A percentile compares a stretch with the other conserved stretches of the same genome.
Evolutionary conservation across 2,329 filamentous ascomycete species (phyloP).

Genomic region (Esteya vermicola): DNA sequence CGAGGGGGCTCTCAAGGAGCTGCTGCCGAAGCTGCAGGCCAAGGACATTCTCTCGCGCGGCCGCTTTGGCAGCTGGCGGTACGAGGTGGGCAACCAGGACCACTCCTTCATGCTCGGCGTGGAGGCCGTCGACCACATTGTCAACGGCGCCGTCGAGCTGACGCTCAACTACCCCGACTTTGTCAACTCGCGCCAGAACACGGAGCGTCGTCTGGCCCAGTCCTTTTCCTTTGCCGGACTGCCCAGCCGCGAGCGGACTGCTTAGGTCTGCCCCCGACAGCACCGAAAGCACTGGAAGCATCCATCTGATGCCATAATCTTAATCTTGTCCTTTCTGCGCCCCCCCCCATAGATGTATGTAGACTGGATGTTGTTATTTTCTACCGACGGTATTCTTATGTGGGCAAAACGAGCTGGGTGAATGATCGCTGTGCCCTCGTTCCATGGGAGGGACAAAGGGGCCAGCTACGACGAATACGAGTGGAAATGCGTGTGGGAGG

Average conservation of each 20-base stretch:
- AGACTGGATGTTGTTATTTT: no score
- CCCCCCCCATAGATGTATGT: no score
- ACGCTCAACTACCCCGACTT: slow-evolving; percentile 96
- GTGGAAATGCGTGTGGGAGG: no score
- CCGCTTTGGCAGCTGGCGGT: slow-evolving; percentile 95
- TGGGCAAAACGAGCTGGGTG: no score
- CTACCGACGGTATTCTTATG: no score
- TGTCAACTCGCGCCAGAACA: slow-evolving; percentile 66
- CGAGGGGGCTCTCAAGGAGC: slow-evolving; percentile 82
- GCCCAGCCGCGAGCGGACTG: slow-evolving; percentile 23
- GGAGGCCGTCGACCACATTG: slow-evolving; percentile 80
- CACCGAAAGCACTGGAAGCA: no score
- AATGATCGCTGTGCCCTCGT: no score
- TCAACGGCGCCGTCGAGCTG: slow-evolving; percentile 78
- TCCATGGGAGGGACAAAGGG: no score
- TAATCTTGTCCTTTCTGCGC: no score
- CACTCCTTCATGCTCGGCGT: slow-evolving; percentile 97
- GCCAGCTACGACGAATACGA: no score
- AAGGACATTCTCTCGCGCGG: slow-evolving; percentile 91
- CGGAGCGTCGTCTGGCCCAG: slow-evolving; percentile 46
- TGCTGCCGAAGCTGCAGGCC: slow-evolving; percentile 83
- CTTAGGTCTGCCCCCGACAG: no score
- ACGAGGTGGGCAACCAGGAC: slow-evolving; percentile 92
- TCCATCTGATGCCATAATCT: no score
- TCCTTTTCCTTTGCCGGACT: slow-evolving; percentile 26